Conservation (phyloP, 345 rosid genomes). For the Brassica napus region DNA sequence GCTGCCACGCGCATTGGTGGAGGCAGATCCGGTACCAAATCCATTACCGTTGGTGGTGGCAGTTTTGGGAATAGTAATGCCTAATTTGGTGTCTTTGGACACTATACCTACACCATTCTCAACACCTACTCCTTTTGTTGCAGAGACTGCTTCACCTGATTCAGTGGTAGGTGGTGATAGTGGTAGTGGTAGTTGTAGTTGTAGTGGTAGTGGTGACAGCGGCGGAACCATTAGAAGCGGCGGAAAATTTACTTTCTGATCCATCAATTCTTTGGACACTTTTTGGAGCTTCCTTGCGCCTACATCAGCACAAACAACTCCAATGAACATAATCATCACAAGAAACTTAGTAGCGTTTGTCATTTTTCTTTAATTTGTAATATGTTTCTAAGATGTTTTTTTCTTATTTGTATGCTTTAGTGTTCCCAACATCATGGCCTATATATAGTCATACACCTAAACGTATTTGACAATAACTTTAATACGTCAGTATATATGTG, state of each 20-base stretch:
- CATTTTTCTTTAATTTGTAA: neutral
- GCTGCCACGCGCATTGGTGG: neutral
- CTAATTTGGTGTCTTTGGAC: neutral
- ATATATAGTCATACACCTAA: neutral
- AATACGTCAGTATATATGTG: neutral
- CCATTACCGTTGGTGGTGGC: neutral
- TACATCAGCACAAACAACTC: conserved; percentile 3
- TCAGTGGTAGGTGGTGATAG: neutral
- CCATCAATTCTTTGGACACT: neutral
- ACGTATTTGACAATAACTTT: neutral
- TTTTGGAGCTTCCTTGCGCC: neutral
- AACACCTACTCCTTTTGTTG: neutral
- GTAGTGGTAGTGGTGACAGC: neutral
- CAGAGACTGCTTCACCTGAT: neutral
- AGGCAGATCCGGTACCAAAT: neutral
- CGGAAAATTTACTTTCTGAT: neutral
- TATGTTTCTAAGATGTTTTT: neutral
- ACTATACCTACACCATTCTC: neutral
- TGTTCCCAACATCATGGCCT: neutral
- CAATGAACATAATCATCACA: neutral
- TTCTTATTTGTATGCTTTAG: neutral
- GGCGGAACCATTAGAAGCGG: neutral
- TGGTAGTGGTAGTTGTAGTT: no score
- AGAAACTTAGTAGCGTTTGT: conserved; percentile 1
- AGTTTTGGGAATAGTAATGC: neutral